Evolutionary conservation across 140 eudicot genomes (phyloP).

Genomic region (Bidens hawaiensis): DNA sequence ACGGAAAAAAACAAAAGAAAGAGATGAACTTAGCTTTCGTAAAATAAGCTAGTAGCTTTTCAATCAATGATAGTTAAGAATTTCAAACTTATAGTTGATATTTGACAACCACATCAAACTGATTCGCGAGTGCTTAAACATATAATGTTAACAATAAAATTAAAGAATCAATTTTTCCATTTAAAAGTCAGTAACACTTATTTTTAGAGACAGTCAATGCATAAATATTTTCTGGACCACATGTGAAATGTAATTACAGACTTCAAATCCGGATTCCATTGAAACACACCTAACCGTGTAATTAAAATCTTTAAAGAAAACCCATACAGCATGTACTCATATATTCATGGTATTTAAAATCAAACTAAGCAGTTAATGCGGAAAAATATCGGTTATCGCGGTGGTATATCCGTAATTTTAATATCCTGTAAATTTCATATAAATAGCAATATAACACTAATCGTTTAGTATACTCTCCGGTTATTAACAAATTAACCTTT

Average conservation of each 20-base stretch:
- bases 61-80: neutral
- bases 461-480: no score
- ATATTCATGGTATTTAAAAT: neutral
- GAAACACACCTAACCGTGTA: neutral
- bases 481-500: no score
- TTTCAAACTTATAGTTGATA: neutral
- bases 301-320: constrained; percentile 7
- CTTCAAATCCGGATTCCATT: neutral
- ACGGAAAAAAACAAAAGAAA: neutral
- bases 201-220: neutral
- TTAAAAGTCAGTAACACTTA: neutral
- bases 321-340: neutral
- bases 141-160: neutral
- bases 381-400: no score
- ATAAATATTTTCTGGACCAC: neutral
- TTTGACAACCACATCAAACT: neutral
- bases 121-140: neutral
- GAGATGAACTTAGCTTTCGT: neutral
- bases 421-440: no score
- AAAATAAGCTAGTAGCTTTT: neutral
- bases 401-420: no score
- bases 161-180: neutral
- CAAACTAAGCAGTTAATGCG: no score
- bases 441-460: no score
- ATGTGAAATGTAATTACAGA: neutral